A percentile compares a stretch with the other conserved stretches of the same genome.
Evolutionary conservation across 2,329 filamentous ascomycete species (phyloP).

Genomic region (Monosporascus sp.): DNA sequence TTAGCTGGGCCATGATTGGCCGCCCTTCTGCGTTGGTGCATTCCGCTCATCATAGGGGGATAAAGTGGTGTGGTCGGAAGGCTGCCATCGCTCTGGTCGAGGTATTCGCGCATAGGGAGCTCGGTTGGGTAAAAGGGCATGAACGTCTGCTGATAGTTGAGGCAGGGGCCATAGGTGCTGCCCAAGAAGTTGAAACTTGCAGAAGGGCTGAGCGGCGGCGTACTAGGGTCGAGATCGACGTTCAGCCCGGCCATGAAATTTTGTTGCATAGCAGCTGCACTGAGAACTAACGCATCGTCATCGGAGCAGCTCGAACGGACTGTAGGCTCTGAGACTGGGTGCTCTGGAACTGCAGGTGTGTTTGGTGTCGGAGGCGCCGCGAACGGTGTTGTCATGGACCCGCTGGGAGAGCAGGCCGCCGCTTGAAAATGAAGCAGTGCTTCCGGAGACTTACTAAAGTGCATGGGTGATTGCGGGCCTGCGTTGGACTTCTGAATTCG

Average conservation of each 20-base stretch:
- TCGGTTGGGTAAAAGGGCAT: constrained; percentile 45
- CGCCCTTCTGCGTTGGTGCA: constrained; percentile 31
- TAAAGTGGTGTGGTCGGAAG: constrained; percentile 47
- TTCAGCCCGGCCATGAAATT: constrained; percentile 21
- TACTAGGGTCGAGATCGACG: constrained; percentile 42
- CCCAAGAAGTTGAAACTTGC: constrained; percentile 36
- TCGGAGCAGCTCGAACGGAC: constrained; percentile 35
- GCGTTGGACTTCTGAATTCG: constrained; percentile 37
- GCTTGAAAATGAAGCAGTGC: constrained; percentile 36
- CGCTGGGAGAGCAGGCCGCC: constrained; percentile 33
- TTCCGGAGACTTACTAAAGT: constrained; percentile 39
- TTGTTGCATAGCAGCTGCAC: constrained; percentile 13
- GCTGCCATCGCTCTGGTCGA: constrained; percentile 36
- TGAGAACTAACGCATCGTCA: constrained; percentile 30
- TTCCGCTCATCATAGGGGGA: constrained; percentile 35
- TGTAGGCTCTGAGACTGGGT: constrained; percentile 35
- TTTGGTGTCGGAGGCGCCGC: constrained; percentile 45
- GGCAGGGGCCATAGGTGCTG: constrained; percentile 17
- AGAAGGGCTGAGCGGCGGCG: constrained; percentile 49
- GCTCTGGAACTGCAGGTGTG: constrained; percentile 38
- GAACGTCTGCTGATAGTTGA: constrained; percentile 44
- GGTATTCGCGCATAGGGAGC: constrained; percentile 42
- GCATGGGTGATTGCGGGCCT: constrained; percentile 39
- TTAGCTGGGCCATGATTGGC: constrained; percentile 30
- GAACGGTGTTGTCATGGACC: constrained; percentile 30